Conservation (phyloP, 345 rosid species). For the Ailanthus altissimus region DNA sequence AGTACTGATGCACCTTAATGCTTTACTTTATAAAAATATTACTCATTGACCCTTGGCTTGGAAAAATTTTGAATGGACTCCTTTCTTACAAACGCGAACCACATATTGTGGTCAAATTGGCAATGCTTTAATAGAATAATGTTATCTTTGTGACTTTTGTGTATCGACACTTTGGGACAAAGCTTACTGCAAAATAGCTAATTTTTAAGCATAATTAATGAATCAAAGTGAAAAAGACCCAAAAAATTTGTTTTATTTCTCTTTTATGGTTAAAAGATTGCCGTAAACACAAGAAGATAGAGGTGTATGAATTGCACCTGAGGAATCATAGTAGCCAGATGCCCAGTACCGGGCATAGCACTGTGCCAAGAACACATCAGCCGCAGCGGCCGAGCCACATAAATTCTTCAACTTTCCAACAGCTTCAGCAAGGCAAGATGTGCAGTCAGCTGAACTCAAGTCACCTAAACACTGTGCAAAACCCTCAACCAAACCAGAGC, state of each 20-base stretch:
- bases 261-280: no score
- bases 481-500: conserved; percentile 80
- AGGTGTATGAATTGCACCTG: conserved; percentile 43
- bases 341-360: conserved; percentile 92
- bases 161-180: not conserved
- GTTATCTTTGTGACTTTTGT: not conserved
- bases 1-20: conserved; percentile 20
- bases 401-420: conserved; percentile 60
- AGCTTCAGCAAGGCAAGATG: conserved; percentile 60
- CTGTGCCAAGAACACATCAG: conserved; percentile 76
- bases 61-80: conserved; percentile 4
- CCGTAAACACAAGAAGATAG: no score
- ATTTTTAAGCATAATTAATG: no score
- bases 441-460: conserved; percentile 59
- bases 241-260: no score
- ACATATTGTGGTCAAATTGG: not conserved
- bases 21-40: conserved; percentile 33
- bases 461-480: conserved; percentile 91
- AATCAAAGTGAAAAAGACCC: no score
- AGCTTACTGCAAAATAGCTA: not conserved
- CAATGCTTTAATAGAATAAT: not conserved
- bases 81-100: not conserved
- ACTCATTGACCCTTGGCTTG: conserved; percentile 18
- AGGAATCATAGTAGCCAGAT: conserved; percentile 67
- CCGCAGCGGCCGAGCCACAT: conserved; percentile 86